A percentile compares a stretch with the other conserved stretches of the same genome.
Conservation (phyloP, 371 early-diverging fungal genomes). For the Zychaea mexicana region DNA sequence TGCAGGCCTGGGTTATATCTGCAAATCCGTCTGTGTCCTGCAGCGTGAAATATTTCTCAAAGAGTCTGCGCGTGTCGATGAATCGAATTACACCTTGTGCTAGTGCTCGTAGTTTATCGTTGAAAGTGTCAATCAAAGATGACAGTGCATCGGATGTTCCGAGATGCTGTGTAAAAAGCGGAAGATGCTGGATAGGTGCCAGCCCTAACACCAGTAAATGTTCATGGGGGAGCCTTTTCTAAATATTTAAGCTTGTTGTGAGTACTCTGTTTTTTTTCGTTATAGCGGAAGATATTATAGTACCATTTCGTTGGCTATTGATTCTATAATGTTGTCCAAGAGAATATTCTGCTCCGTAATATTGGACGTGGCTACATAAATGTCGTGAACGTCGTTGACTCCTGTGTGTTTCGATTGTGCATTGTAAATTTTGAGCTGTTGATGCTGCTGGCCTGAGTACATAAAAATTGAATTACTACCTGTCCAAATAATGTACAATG, state of each 20-base stretch:
- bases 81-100: neutral
- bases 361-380: constrained; percentile 13
- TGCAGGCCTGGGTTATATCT: neutral
- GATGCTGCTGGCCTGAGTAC: no score
- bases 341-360: neutral
- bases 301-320: constrained; percentile 14
- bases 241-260: no score
- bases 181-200: constrained; percentile 18
- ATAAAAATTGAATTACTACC: no score
- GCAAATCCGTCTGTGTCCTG: neutral
- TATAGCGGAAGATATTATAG: no score
- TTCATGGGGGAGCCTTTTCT: neutral
- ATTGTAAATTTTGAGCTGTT: no score
- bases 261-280: no score
- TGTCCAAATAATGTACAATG: constrained; percentile 14
- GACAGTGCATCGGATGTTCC: neutral
- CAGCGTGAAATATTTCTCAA: neutral
- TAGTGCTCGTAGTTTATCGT: neutral
- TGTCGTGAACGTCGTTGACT: constrained; percentile 32
- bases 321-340: neutral
- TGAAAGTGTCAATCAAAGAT: neutral
- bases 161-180: constrained; percentile 5
- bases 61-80: neutral
- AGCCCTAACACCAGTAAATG: constrained; percentile 13
- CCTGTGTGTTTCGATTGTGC: no score